Evolutionary conservation across 73 alveolate species (phyloP), one percentile per base, ranked within the genome.

Genomic region (Urostyla sp.): DNA sequence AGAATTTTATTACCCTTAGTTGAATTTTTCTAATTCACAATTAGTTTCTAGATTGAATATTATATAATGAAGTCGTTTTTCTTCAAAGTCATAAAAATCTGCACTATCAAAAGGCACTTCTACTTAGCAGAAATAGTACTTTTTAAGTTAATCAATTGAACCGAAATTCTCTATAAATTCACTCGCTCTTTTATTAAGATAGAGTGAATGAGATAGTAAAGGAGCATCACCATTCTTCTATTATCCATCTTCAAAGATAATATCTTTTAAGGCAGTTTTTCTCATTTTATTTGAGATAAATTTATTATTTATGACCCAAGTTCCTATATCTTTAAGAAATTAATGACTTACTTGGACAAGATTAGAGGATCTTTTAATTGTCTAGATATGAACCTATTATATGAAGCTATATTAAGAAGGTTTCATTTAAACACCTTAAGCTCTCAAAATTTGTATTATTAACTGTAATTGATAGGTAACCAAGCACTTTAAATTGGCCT

Each of bases 1-100:
- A n/a, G n/a, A n/a, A 11, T 40, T 11, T 40, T 40, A 15, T 40
- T 40, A 40, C 20, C 51, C 15, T 40, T 40, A 40, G 15, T 10
- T 10, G 51, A 63, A 43, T 1, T 1, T 1, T 37, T 63, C 79
- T 11, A 63, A 60, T 16, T 63, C 79, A 20, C 13, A 20, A 46
- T 60, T 43, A 38, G 37, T 43, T 43, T 63, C 79, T 24, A 60
- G 37, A 43, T 63, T 57, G 4, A 60, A 63, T 13, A 63, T 31
- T 16, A 63, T 43, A 63, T 63, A 63, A 40, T 63, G 44, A 40
- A 63, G 44, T 27, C 44, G 37, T 38, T 63, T 63, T 60, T 63
- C 79, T 34, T 63, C 79, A 63, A 63, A 63, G 26, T 63, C 79
- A 63, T 63, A 63, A 31, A 63, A 63, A 8, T 63, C 79, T 43